Conservation (phyloP, 306 rosid genomes). For the Lablab purpureus region DNA sequence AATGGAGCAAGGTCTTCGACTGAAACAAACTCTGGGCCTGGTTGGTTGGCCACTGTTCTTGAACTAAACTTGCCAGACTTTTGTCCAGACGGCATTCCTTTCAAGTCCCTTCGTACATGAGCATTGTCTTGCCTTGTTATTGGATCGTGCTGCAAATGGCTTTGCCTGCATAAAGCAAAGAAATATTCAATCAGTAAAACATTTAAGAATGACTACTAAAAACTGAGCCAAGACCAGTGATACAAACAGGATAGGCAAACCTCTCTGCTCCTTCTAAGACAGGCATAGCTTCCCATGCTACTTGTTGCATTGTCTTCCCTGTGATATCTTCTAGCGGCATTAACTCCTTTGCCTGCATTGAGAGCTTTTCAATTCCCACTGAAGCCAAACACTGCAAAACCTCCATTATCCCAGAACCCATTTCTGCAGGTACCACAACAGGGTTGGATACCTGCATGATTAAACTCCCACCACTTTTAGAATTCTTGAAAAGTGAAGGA, state of each 20-base stretch:
- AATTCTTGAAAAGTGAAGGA: constrained; percentile 72
- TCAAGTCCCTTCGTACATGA: constrained; percentile 45
- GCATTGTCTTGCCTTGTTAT: constrained; percentile 50
- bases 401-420: constrained; percentile 92
- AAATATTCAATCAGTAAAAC: constrained; percentile 42
- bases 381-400: constrained; percentile 88
- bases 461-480: constrained; percentile 82
- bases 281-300: constrained; percentile 92
- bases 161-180: constrained; percentile 65
- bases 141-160: constrained; percentile 57
- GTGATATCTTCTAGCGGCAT: constrained; percentile 98
- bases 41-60: constrained; percentile 54
- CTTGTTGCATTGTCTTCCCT: constrained; percentile 92
- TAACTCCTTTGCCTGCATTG: constrained; percentile 94
- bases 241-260: constrained; percentile 58
- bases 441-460: constrained; percentile 98
- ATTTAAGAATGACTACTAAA: constrained; percentile 5
- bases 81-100: constrained; percentile 54
- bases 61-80: constrained; percentile 55
- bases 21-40: constrained; percentile 78
- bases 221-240: neutral
- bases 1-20: constrained; percentile 96
- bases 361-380: constrained; percentile 94
- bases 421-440: constrained; percentile 97
- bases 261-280: constrained; percentile 74